These are phyloP conservation scores for Diaporthe aspalathi DNA, from an alignment of 2,329 filamentous ascomycete species.

Conservation along the genomic window DNA sequence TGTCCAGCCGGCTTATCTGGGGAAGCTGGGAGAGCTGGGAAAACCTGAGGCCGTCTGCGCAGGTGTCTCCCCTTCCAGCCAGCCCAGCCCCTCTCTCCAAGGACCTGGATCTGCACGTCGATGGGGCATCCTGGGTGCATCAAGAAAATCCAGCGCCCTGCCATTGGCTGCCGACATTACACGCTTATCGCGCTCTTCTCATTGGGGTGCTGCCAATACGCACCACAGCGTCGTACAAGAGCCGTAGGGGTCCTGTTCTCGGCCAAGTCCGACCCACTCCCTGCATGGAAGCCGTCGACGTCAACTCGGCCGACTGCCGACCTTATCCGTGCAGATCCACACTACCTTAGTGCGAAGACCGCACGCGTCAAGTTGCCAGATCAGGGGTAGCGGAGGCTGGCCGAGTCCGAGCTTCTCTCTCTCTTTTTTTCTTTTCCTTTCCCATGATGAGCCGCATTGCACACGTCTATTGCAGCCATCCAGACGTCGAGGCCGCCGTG, in stretches of 20 bases:
- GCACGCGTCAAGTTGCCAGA: conserved; percentile 39
- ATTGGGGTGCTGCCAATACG: conserved; percentile 27
- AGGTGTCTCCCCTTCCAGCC: background rate
- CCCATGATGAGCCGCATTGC: conserved; percentile 20
- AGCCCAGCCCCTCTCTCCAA: background rate
- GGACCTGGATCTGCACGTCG: conserved; percentile 16
- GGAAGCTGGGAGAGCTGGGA: no score
- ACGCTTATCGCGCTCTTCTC: conserved; percentile 35
- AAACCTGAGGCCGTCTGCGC: conserved; percentile 1
- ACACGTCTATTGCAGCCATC: background rate
- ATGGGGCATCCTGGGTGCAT: conserved; percentile 15
- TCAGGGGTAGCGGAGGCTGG: conserved; percentile 34
- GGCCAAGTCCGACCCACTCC: conserved; percentile 37
- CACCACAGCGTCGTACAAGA: background rate
- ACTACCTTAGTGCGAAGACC: no score
- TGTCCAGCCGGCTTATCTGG: conserved; percentile 25
- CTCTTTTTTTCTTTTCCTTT: background rate
- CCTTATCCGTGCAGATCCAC: conserved; percentile 18
- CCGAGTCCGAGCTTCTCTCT: conserved; percentile 16
- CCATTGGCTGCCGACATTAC: conserved; percentile 7
- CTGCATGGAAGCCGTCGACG: conserved; percentile 16
- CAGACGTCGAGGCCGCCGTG: background rate
- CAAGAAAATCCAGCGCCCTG: no score
- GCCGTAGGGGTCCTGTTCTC: conserved; percentile 35
- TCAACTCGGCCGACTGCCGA: conserved; percentile 39